Base-by-base conservation (phyloP, 331 rosid genomes). In the Rhamnella rubrinervis region DNA sequence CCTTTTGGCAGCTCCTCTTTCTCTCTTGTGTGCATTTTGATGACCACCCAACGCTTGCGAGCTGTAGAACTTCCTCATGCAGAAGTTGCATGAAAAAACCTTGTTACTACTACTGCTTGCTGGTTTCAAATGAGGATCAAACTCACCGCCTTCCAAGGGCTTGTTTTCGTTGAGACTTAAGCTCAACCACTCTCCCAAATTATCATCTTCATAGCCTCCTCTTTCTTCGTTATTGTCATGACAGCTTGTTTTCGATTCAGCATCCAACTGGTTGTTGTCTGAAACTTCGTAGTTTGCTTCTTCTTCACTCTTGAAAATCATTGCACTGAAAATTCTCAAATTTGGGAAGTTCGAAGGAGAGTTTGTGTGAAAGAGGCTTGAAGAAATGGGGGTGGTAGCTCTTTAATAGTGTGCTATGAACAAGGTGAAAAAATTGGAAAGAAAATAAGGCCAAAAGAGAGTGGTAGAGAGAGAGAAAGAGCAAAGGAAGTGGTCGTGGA, bases 21-120 rank as follows among this genome's bases (percentile, higher is more conserved):
- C 97, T 66, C 89, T 88, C 70, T 88, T 88, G 80, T 91, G 96
- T 50, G 97, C 97, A 71, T 91, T 91, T 68, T 91, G 97, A 75
- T 91, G 97, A 52, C 97, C 97, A 31, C 97, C 96, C 55, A 91
- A 78, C n/a, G 96, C 97, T 73, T 88, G 97, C 56, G 97, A 91
- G 31, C 91, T 91, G 65, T 83, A 86, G 47, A 91, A 91, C 71
- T 85, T 91, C 63, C 91, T 88, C 91, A 78, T 77, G 84, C 96
- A 91, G 50, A 85, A 91, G 61, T 85, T 91, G 85, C 97, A 88
- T 17, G 91, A 85, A 75, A 83, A 88, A 1, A 83, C 71, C 86
- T 85, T 91, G 25, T 64, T 77, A 41, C 62, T 76, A 14, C 21
- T 53, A 1, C 50, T n/a, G 5, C 39, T 19, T 16, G 59, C 51